Evolutionary conservation across 2,329 filamentous ascomycete species (phyloP), one percentile per base, ranked within the genome.

Genomic region (Trichoderma atroviride): DNA sequence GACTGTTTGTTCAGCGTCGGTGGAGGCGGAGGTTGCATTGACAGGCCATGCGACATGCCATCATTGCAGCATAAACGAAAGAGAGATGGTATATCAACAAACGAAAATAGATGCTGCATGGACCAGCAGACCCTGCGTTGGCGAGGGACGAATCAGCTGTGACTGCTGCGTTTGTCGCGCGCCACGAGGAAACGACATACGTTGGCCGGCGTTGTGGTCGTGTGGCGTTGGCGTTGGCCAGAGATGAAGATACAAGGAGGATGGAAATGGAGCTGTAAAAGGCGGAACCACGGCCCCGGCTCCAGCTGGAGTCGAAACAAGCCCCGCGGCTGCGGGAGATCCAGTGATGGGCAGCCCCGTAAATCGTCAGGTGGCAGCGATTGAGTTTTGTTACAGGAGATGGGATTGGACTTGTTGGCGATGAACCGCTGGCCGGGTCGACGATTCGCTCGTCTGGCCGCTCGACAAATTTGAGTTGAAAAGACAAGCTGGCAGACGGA

Each of bases 231-330:
- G 61, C 61, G 62, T 37, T 29, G 40, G 52, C 62, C 52, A 31
- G 33, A 16, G 56, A 35, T 52, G 50, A 33, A 53, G 43, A 47
- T 37, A 5, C 33, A 35, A 35, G 11, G 33, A 35, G 33, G 4
- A 35, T 13, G 33, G 19, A 10, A 24, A 56, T 47, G 52, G 52
- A 47, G 63, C 19, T 2, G 19, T 63, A 35, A n/a, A 29, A 65
- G 62, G 52, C 64, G 64, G 64, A 68, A 52, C 40, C 43, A 24
- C 64, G 50, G 64, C 37, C 29, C 55, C 53, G 64, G 64, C 31
- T 47, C 22, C 40, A 43, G 40, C 40, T 43, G 40, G 40, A 43
- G 40, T 19, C 40, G n/a, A 27, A 50, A 16, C 31, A 27, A 47
- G n/a, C 16, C 64, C 64, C 64, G 56, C 47, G 64, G 55, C 40